These are phyloP conservation scores for Diaporthe vexans DNA, from an alignment of 2,329 filamentous ascomycete species.

Conservation along the genomic window DNA sequence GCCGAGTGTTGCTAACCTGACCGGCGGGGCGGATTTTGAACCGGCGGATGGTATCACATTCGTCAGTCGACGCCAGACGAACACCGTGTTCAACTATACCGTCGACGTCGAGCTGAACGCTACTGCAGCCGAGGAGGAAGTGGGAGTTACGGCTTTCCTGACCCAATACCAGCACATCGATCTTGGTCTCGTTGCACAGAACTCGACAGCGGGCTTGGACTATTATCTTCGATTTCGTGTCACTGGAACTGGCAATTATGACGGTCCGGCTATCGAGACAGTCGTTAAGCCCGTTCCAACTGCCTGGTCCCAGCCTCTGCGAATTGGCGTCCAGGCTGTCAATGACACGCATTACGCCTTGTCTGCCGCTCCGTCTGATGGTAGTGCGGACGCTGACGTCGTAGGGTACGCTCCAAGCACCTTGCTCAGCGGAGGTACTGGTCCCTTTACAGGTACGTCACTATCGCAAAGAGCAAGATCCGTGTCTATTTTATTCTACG, in stretches of 20 bases:
- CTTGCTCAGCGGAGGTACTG: slow-evolving; percentile 52
- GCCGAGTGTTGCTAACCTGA: slow-evolving; percentile 48
- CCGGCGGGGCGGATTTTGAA: slow-evolving; percentile 43
- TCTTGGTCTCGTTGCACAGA: slow-evolving; percentile 48
- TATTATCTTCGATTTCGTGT: slow-evolving; percentile 45
- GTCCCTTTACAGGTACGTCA: slow-evolving; percentile 37
- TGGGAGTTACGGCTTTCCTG: slow-evolving; percentile 52
- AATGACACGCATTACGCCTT: slow-evolving; percentile 50
- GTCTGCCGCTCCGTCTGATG: slow-evolving; percentile 45
- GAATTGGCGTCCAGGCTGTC: slow-evolving; percentile 48
- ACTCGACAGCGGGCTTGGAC: slow-evolving; percentile 26
- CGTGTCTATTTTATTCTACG: neutral
- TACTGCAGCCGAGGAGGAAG: slow-evolving; percentile 47
- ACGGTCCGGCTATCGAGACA: slow-evolving; percentile 18
- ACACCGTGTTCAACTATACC: slow-evolving; percentile 50
- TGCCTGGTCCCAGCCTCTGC: slow-evolving; percentile 47
- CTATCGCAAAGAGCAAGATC: neutral
- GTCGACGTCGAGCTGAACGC: slow-evolving; percentile 49
- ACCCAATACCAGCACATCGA: slow-evolving; percentile 52
- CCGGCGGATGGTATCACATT: slow-evolving; percentile 43
- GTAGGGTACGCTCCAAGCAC: slow-evolving; percentile 49
- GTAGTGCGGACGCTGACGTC: slow-evolving; percentile 40
- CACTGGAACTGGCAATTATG: slow-evolving; percentile 33
- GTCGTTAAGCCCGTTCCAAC: slow-evolving; percentile 44
- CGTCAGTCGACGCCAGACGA: slow-evolving; percentile 45